Evolutionary conservation across 1,284 basidiomycete genomes (phyloP).

Genomic region (Irpex sp.): DNA sequence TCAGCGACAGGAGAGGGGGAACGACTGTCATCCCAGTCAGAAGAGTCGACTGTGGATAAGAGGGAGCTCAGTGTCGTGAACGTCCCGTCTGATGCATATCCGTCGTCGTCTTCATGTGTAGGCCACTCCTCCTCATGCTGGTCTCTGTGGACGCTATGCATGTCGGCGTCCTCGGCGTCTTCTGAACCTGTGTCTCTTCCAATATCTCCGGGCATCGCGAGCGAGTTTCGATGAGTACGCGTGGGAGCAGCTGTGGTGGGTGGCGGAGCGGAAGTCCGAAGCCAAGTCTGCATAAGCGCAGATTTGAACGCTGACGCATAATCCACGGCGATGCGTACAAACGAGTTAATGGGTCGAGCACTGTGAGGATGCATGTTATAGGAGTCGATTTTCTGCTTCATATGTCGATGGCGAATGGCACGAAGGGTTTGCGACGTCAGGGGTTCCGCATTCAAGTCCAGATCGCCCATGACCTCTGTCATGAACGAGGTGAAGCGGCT

Average conservation of each 20-base stretch:
- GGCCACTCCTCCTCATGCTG: neutral
- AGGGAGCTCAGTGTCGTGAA: conserved; percentile 15
- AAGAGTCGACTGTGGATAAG: conserved; percentile 2
- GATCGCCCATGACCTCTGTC: neutral
- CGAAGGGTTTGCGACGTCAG: neutral
- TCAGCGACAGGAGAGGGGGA: conserved; percentile 1
- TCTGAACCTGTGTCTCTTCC: neutral
- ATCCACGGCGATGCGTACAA: neutral
- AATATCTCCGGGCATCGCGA: neutral
- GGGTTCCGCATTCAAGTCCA: neutral
- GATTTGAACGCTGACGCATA: neutral
- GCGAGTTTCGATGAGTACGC: neutral
- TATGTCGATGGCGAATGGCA: neutral
- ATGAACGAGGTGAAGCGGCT: conserved; percentile 9
- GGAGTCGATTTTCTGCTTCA: neutral
- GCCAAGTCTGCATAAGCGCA: neutral
- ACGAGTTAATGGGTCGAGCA: neutral
- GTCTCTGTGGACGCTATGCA: neutral
- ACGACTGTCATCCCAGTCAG: conserved; percentile 6
- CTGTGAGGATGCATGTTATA: neutral
- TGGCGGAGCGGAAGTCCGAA: neutral
- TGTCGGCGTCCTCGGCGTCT: neutral
- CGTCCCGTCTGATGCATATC: conserved; percentile 6
- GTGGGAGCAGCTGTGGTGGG: neutral
- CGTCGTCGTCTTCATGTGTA: conserved; percentile 1